These are phyloP conservation scores for Hymenotorrendiella dingleyae DNA, from an alignment of 2,329 filamentous ascomycete genomes.

Conservation along the genomic window DNA sequence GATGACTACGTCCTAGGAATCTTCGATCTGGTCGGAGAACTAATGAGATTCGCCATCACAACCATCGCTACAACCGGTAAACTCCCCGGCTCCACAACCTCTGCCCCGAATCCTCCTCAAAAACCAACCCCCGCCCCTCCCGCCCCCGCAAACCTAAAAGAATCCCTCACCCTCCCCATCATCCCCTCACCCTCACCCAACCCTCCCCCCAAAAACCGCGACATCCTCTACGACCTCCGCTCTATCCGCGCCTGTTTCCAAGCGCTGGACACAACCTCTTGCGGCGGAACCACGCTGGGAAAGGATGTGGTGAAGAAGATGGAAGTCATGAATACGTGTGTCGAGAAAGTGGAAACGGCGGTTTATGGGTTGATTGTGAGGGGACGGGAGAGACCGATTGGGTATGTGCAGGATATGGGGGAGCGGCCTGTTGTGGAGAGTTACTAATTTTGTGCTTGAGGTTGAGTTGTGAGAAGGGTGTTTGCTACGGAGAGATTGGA, in stretches of 20 bases:
- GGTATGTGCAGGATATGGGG: slow-evolving; percentile 77
- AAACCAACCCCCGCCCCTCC: too few relatives aligned
- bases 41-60: slow-evolving; percentile 95
- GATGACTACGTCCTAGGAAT: slow-evolving; percentile 88
- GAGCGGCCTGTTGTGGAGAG: slow-evolving; percentile 26
- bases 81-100: slow-evolving; percentile 34
- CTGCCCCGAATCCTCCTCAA: too few relatives aligned
- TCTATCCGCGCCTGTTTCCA: slow-evolving; percentile 72
- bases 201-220: too few relatives aligned
- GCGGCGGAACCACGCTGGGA: slow-evolving; percentile 46
- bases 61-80: slow-evolving; percentile 63
- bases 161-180: too few relatives aligned
- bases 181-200: too few relatives aligned
- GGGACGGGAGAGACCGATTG: slow-evolving; percentile 81
- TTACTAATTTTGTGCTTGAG: too few relatives aligned
- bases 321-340: slow-evolving; percentile 78
- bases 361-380: slow-evolving; percentile 84
- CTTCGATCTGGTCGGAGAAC: slow-evolving; percentile 89
- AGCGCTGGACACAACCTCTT: slow-evolving; percentile 52
- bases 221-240: slow-evolving; percentile 76
- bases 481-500: too few relatives aligned
- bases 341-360: slow-evolving; percentile 88
- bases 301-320: slow-evolving; percentile 72
- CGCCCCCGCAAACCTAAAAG: too few relatives aligned
- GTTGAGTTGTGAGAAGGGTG: too few relatives aligned